Percentiles rank a stretch among this genome's conserved stretches.
These are phyloP conservation scores for Aegle marmelos DNA, from an alignment of 345 rosid genomes.

Conservation along the genomic window DNA sequence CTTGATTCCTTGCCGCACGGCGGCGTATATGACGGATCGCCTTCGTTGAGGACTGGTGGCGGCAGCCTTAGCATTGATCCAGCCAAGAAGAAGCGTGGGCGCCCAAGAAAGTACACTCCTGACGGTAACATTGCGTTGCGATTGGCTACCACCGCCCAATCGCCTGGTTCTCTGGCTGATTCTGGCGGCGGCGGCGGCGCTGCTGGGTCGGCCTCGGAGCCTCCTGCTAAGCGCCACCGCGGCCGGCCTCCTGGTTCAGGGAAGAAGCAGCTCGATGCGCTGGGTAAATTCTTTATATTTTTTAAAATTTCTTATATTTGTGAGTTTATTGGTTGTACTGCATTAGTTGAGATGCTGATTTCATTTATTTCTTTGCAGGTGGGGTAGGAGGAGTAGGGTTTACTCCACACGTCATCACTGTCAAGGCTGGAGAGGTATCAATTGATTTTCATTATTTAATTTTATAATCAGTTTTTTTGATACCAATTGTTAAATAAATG, in stretches of 20 bases:
- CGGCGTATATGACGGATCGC: slow-evolving; percentile 58
- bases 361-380: slow-evolving; percentile 42
- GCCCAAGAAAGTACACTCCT: slow-evolving; percentile 84
- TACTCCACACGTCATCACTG: slow-evolving; percentile 92
- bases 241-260: slow-evolving; percentile 97
- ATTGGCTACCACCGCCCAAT: slow-evolving; percentile 59
- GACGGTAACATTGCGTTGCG: slow-evolving; percentile 87
- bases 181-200: slow-evolving; percentile 38
- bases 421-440: slow-evolving; percentile 84
- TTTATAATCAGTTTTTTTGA: background rate
- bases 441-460: background rate
- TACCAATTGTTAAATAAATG: background rate
- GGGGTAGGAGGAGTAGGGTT: slow-evolving; percentile 92
- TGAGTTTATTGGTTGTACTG: background rate
- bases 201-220: slow-evolving; percentile 45
- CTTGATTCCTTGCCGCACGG: background rate
- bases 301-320: background rate
- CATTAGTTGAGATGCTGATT: background rate
- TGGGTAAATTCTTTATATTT: slow-evolving; percentile 41
- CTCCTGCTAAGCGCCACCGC: slow-evolving; percentile 56
- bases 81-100: slow-evolving; percentile 78
- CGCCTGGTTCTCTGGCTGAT: slow-evolving; percentile 43
- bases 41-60: slow-evolving; percentile 36
- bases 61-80: slow-evolving; percentile 51
- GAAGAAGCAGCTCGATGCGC: slow-evolving; percentile 87